A percentile compares a stretch with the other conserved stretches of the same genome.
phyloP scores from a whole-genome alignment of 2,329 filamentous ascomycete species.

The Colletotrichum sp. region DNA sequence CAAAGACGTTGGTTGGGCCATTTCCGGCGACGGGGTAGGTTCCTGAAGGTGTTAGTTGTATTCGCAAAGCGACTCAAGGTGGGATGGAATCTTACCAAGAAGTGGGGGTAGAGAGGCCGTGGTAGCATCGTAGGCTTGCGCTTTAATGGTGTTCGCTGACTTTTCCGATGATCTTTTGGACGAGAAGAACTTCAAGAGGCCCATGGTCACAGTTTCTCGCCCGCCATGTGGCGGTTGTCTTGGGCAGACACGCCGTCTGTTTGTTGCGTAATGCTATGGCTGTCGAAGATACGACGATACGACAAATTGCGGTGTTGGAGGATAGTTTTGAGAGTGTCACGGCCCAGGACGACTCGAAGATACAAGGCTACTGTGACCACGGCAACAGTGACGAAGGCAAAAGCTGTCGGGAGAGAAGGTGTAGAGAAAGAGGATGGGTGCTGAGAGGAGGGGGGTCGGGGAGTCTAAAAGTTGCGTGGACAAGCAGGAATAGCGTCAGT shows the following conservation, averaged over 20 bases:
- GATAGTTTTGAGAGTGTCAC: neutral
- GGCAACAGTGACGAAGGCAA: neutral
- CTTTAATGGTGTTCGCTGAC: conserved; percentile 30
- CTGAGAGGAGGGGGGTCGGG: neutral
- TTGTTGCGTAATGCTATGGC: neutral
- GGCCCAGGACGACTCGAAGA: neutral
- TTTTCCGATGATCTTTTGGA: conserved; percentile 28
- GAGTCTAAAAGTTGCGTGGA: conserved; percentile 10
- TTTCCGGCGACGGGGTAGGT: conserved; percentile 46
- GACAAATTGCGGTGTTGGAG: neutral
- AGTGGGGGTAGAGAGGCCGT: conserved; percentile 41
- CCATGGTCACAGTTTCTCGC: conserved; percentile 31
- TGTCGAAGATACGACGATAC: neutral
- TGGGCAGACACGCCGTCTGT: neutral
- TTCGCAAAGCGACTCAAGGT: neutral
- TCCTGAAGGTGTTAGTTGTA: conserved; percentile 29
- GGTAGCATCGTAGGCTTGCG: conserved; percentile 41
- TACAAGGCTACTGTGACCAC: neutral
- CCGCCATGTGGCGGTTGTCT: conserved; percentile 4
- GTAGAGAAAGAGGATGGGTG: neutral
- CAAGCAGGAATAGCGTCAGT: conserved; percentile 1
- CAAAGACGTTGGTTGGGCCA: conserved; percentile 38
- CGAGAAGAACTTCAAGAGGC: conserved; percentile 38
- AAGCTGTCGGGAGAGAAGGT: neutral
- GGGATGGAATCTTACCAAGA: conserved; percentile 29